Percentiles rank a stretch among this genome's conserved stretches.
These are phyloP conservation scores for Komagataella kurtzmanii DNA, from an alignment of 805 yeast genomes.

Conservation along the genomic window DNA sequence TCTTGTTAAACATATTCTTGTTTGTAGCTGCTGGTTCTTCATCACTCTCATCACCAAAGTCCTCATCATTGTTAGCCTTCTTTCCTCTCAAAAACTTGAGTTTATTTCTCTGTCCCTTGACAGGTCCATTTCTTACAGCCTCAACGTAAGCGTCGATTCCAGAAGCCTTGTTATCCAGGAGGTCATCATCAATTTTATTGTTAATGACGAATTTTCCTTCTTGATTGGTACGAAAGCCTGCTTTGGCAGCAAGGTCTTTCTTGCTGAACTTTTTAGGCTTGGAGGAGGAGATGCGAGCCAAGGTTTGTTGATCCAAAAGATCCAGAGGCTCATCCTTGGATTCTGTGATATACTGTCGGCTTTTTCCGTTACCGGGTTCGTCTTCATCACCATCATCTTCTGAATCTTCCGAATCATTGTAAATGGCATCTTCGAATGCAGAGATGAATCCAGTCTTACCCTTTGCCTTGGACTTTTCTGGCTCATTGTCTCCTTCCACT, in stretches of 20 bases:
- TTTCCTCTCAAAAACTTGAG: slow-evolving; percentile 70
- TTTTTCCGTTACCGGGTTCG: slow-evolving; percentile 5
- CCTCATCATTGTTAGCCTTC: slow-evolving; percentile 31
- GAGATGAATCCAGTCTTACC: slow-evolving; percentile 38
- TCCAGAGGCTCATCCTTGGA: slow-evolving; percentile 68
- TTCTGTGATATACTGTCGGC: slow-evolving; percentile 58
- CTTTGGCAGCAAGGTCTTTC: slow-evolving; percentile 22
- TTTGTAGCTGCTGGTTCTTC: slow-evolving; percentile 9
- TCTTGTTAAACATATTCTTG: slow-evolving; percentile 8
- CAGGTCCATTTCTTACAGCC: slow-evolving; percentile 87
- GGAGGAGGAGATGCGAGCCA: slow-evolving; percentile 82
- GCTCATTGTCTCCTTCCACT: slow-evolving; percentile 23
- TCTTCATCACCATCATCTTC: slow-evolving; percentile 29
- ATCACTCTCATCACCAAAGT: slow-evolving; percentile 39
- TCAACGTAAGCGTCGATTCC: slow-evolving; percentile 90
- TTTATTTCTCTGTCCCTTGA: slow-evolving; percentile 85
- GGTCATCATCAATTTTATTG: slow-evolving; percentile 30
- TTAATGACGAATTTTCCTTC: slow-evolving; percentile 60
- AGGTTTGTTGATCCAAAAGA: slow-evolving; percentile 70
- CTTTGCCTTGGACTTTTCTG: background rate
- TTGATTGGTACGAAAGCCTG: slow-evolving; percentile 31
- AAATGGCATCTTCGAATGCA: slow-evolving; percentile 86
- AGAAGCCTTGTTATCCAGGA: slow-evolving; percentile 27
- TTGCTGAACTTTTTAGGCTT: slow-evolving; percentile 53
- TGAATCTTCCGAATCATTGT: slow-evolving; percentile 53